Evolutionary conservation across 2,329 filamentous ascomycete genomes (phyloP).

Genomic region (Monosporascus sp.): DNA sequence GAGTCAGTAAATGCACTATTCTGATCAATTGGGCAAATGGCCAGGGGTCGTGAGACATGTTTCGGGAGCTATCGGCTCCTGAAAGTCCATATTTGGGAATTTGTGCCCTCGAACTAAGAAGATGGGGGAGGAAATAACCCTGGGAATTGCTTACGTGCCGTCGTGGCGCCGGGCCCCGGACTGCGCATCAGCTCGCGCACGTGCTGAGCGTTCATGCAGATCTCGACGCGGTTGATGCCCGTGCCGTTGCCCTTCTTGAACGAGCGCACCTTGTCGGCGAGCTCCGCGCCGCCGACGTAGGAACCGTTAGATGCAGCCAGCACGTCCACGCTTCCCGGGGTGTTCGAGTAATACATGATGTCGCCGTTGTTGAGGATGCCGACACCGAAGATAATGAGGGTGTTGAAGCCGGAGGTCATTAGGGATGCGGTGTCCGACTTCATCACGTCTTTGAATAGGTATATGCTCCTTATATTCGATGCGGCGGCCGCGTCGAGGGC

Average conservation of each 20-base stretch:
- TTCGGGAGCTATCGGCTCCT: too few species aligned
- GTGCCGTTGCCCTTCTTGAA: constrained; percentile 32
- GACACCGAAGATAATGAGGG: constrained; percentile 38
- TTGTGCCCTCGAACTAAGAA: too few species aligned
- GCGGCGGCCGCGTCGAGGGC: constrained; percentile 8
- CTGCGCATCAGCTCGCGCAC: constrained; percentile 32
- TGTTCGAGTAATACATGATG: constrained; percentile 42
- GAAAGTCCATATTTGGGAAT: too few species aligned
- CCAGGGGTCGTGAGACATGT: too few species aligned
- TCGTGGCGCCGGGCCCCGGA: constrained; percentile 28
- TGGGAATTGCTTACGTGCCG: too few species aligned
- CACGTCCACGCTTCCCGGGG: constrained; percentile 30
- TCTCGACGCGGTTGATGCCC: constrained; percentile 33
- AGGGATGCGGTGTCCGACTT: constrained; percentile 38
- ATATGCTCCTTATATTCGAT: constrained; percentile 27
- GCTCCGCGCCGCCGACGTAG: constrained; percentile 44
- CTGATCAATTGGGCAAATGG: too few species aligned
- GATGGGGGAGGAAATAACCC: too few species aligned
- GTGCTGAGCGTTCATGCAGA: constrained; percentile 39
- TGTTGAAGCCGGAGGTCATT: constrained; percentile 37
- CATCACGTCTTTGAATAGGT: constrained; percentile 39
- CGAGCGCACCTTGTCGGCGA: constrained; percentile 40
- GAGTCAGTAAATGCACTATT: too few species aligned
- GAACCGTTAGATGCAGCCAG: constrained; percentile 32
- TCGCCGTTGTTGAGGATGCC: constrained; percentile 37